Percentiles rank a stretch among this genome's conserved stretches.
These are phyloP conservation scores for Aspergillus wentii DNA, from an alignment of 495 filamentous ascomycete species.

Conservation along the genomic window DNA sequence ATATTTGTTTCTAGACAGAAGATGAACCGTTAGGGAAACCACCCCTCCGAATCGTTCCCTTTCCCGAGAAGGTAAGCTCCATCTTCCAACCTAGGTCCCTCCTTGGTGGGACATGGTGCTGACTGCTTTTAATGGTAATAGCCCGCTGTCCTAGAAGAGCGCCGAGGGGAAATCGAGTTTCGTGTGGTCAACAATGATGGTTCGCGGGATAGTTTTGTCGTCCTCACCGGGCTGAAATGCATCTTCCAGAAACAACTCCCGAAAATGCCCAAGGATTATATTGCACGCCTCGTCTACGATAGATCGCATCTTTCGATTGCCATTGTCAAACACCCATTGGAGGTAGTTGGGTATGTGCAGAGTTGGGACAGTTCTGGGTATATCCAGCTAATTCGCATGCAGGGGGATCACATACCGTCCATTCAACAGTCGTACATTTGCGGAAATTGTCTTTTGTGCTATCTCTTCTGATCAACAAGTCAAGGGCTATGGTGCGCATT, in stretches of 20 bases:
- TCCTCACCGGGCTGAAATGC: conserved; percentile 92
- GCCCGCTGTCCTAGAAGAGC: conserved; percentile 91
- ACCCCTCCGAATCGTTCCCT: conserved; percentile 58
- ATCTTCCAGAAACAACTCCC: conserved; percentile 98
- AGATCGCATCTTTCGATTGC: conserved; percentile 93
- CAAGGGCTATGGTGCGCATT: conserved; percentile 94
- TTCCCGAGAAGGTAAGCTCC: conserved; percentile 70
- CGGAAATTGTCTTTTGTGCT: conserved; percentile 97
- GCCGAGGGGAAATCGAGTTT: conserved; percentile 94
- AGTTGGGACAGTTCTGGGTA: not conserved
- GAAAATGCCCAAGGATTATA: conserved; percentile 99
- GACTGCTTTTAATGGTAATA: conserved; percentile 23
- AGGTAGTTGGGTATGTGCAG: conserved; percentile 70
- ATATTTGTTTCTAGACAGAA: conserved; percentile 18
- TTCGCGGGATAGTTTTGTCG: conserved; percentile 80
- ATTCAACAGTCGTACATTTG: conserved; percentile 88
- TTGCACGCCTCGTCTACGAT: conserved; percentile 94
- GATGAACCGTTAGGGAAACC: conserved; percentile 28
- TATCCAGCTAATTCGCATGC: conserved; percentile 13
- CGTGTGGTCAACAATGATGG: conserved; percentile 97
- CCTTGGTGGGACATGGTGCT: not conserved
- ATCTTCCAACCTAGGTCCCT: too few relatives aligned
- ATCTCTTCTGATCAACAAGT: conserved; percentile 98
- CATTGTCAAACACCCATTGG: conserved; percentile 92
- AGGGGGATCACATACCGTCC: conserved; percentile 95